Evolutionary conservation across 768 basidiomycete genomes (phyloP), one percentile per base, ranked within the genome.

Genomic region (Mrakia frigida): DNA sequence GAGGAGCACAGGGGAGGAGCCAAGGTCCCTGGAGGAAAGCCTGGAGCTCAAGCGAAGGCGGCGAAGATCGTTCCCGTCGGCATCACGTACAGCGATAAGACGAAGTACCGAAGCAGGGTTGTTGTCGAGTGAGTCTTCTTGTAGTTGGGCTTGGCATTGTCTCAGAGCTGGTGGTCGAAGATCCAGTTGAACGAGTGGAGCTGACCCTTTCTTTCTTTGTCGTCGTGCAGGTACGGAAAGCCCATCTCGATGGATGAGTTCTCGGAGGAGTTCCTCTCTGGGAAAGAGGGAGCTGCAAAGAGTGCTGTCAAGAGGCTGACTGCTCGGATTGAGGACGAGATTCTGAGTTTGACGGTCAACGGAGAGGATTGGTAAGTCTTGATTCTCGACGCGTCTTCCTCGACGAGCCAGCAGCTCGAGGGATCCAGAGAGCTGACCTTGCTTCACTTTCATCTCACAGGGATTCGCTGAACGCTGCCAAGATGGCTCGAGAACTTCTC

Each of bases 61-160:
- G 72, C 77, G 6, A 85, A 87, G 37, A 87, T 98, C 79, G 84
- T 96, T 53, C 94, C 95, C 10, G 89, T 90, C 31, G 89, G 92
- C 6, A 94, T 99, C 78, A 93, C 93, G 21, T 98, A 98, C 83
- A 93, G 92, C 74, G 90, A 98, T 85, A 98, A 99, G 84, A 89
- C 91, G 50, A 96, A 95, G 85, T 99, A 98, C 82, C 87, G 95
- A 78, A 95, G 93, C 82, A 84, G 88, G 79, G 95, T 94, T 77
- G 84, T 92, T 85, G 79, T 85, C 69, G 77, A 83, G 83, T 84
- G 73, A 74, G 82, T 79, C 3, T 23, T 79, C 3, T 23, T 56
- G 56, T 28, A n/a, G 25, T 6, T 9, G 25, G 3, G n/a, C 71
- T 50, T 43, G 25, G 16, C 68, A 61, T 18, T 9, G n/a, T 35